phyloP scores from a whole-genome alignment of 192 early-diverging fungal species.

The Oehlia diaphana region DNA sequence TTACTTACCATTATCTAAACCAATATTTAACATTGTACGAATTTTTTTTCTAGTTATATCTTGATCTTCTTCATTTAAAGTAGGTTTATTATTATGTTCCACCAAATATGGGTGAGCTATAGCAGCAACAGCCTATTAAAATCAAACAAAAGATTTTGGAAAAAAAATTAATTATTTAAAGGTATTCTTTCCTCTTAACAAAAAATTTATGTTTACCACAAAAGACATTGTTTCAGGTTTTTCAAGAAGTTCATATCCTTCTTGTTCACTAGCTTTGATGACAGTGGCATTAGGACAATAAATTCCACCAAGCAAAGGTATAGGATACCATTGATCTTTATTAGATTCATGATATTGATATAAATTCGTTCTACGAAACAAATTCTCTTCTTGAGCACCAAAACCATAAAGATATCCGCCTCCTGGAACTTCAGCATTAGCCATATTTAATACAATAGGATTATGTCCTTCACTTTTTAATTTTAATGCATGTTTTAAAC shows the following conservation, averaged over 20 bases:
- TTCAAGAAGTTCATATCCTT: conserved; percentile 38
- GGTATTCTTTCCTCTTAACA: no score
- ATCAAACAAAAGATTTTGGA: not conserved
- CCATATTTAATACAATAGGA: conserved; percentile 48
- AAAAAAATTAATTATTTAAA: not conserved
- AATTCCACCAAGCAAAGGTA: conserved; percentile 40
- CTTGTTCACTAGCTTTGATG: conserved; percentile 33
- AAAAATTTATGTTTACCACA: conserved; percentile 31
- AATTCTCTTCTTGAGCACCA: conserved; percentile 44
- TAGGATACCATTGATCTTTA: conserved; percentile 41
- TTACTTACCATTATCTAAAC: conserved; percentile 41
- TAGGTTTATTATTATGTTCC: conserved; percentile 29
- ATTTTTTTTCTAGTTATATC: conserved; percentile 47
- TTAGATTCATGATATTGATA: conserved; percentile 44
- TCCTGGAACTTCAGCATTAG: conserved; percentile 39
- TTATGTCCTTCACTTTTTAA: conserved; percentile 42
- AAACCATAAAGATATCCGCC: conserved; percentile 41
- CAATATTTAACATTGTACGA: conserved; percentile 44
- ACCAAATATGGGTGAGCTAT: conserved; percentile 36
- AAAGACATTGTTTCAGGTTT: conserved; percentile 46
- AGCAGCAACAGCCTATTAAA: conserved; percentile 40
- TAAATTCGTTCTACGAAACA: conserved; percentile 45
- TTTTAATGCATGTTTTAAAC: conserved; percentile 36
- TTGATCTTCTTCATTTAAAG: conserved; percentile 36
- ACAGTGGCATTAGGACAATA: conserved; percentile 48